phyloP scores from a whole-genome alignment of 164 flowering plant genomes.

The Litsea cubeba region DNA sequence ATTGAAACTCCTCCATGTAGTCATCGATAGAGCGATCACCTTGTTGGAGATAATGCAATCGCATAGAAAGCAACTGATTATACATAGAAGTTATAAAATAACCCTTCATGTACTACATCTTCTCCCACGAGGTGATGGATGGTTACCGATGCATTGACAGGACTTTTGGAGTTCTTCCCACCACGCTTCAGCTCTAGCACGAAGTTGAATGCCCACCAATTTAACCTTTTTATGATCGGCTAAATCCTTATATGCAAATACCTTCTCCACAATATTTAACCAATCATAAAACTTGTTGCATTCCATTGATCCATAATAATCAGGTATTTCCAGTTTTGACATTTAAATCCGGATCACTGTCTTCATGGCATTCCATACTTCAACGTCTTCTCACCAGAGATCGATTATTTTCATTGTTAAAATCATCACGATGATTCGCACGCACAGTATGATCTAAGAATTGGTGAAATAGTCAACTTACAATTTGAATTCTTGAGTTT shows the following conservation, averaged over 20 bases:
- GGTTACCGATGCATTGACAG: neutral
- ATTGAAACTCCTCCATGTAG: neutral
- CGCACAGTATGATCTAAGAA: neutral
- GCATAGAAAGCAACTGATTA: neutral
- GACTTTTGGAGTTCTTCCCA: conserved; percentile 6
- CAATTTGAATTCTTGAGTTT: neutral
- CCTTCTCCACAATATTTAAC: conserved; percentile 1
- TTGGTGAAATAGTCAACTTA: neutral
- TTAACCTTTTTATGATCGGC: neutral
- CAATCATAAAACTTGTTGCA: neutral
- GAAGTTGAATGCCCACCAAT: neutral
- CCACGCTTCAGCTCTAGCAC: conserved; percentile 8
- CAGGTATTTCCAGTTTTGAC: too few species aligned
- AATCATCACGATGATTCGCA: neutral
- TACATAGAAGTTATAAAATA: neutral
- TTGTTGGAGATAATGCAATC: neutral
- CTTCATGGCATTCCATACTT: too few species aligned
- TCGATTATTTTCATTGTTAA: neutral
- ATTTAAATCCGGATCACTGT: too few species aligned
- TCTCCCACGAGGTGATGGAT: neutral
- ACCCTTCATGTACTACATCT: neutral
- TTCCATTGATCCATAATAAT: too few species aligned
- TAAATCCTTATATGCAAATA: conserved; percentile 7
- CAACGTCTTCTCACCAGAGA: too few species aligned
- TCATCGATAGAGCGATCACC: neutral